A percentile compares a stretch with the other conserved stretches of the same genome.
These are phyloP conservation scores for Nymphaea colorata DNA, from an alignment of 164 flowering plant genomes.

Conservation along the genomic window DNA sequence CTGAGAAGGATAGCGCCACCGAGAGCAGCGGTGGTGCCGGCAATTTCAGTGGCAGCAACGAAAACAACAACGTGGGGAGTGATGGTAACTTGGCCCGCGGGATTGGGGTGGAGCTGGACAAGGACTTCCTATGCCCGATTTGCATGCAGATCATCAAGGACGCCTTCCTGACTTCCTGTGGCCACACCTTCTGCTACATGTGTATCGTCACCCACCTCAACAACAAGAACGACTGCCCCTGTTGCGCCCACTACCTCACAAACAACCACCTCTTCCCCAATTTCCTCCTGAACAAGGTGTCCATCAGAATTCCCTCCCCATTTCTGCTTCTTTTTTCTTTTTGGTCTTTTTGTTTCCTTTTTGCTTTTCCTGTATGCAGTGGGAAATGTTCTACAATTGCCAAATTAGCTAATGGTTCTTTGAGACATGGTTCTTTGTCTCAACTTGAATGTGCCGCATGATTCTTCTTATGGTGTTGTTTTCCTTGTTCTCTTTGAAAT, in stretches of 20 bases:
- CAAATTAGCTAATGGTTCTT: no score
- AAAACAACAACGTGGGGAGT: constrained; percentile 2
- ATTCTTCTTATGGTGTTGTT: no score
- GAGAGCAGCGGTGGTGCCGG: background rate
- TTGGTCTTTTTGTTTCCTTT: background rate
- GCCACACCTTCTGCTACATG: constrained; percentile 97
- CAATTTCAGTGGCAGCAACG: background rate
- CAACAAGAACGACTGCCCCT: constrained; percentile 90
- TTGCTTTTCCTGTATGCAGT: background rate
- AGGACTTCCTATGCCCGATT: constrained; percentile 77
- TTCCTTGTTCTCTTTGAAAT: no score
- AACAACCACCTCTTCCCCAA: constrained; percentile 68
- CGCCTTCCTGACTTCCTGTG: constrained; percentile 87
- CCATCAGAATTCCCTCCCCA: background rate
- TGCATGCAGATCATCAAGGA: constrained; percentile 95
- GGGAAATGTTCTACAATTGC: no score
- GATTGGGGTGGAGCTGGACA: constrained; percentile 37
- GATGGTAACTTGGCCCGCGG: background rate
- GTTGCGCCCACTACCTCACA: constrained; percentile 66
- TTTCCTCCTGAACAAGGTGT: constrained; percentile 76
- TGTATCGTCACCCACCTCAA: constrained; percentile 84
- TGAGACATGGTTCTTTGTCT: no score
- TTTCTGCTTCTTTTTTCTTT: background rate
- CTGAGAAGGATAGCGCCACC: background rate
- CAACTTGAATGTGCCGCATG: no score